Base-by-base conservation (phyloP, 2,329 filamentous ascomycete genomes). In the Nothopassalora personata region DNA sequence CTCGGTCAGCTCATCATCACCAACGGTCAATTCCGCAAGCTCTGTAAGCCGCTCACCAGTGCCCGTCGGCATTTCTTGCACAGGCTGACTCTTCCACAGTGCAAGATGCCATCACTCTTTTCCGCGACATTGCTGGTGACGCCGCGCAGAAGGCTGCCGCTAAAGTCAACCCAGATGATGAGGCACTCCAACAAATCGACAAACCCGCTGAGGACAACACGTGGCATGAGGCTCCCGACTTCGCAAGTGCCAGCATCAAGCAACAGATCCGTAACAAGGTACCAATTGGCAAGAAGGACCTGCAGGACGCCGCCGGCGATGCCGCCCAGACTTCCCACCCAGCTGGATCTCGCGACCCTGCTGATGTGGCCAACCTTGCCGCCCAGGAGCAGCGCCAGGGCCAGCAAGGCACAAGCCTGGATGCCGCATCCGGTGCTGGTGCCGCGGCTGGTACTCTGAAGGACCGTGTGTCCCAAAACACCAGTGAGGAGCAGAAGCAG, bases 21-120 rank as follows among this genome's bases (percentile, higher is more conserved):
- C 68, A 99, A 99, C 69, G 94, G 94, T 66, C 92, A 97, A 74
- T 97, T 96, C 81, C 85, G 91, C 67, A 96, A 96, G 79, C 84
- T 96, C 34, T 76, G 89, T 88, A 83, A 74, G 87, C 84, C 10
- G 33, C 43, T 15, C 7, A 46, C 31, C 13, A 5, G 9, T 31
- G 3, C 18, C 9, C 34, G 18, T 28, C 68, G 23, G 23, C 23
- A 73, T 23, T 23, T 19, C 13, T 18, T 10, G 10, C 23, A 54
- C 5, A 9, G 10, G 46, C 51, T 58, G 65, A 72, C 56, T 19
- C 2, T 15, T 13, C 36, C 8, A 13, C 53, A 83, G 81, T 96
- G 66, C 89, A 83, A 62, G 94, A 99, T 79, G 88, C 89, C 11
- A 84, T 84, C 28, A 80, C 93, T 36, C 82, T 99, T 9, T 74